These are phyloP conservation scores for Dictyostelium firmibasis DNA, from an alignment of 78 protist species.

Conservation along the genomic window DNA sequence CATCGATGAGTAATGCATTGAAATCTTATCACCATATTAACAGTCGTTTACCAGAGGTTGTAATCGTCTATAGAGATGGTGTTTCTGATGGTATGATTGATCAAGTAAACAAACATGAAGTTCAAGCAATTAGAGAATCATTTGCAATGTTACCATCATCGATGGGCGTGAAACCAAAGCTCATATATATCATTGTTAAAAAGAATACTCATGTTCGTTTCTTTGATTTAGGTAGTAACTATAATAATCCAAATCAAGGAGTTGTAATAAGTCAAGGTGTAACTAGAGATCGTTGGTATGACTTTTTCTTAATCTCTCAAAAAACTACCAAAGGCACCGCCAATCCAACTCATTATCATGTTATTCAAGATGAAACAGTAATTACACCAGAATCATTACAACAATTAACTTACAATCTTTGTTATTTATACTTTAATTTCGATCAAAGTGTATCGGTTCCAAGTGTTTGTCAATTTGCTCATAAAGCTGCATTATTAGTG, in stretches of 20 bases:
- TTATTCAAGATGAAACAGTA: constrained; percentile 8
- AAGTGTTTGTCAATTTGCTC: constrained; percentile 76
- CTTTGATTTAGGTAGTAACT: background rate
- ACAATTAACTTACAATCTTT: constrained; percentile 19
- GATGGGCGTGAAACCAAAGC: constrained; percentile 19
- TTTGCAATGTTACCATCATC: background rate
- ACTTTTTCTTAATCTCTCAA: constrained; percentile 64
- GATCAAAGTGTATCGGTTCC: constrained; percentile 53
- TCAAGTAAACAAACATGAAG: background rate
- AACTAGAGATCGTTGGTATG: constrained; percentile 31
- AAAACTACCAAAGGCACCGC: background rate
- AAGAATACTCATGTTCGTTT: constrained; percentile 75
- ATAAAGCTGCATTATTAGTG: constrained; percentile 66
- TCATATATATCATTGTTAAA: constrained; percentile 38
- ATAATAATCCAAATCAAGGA: constrained; percentile 62
- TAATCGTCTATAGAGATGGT: constrained; percentile 83
- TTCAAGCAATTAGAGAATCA: constrained; percentile 5
- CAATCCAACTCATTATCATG: constrained; percentile 73
- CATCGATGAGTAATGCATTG: background rate
- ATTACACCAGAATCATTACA: background rate
- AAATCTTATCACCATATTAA: constrained; percentile 2
- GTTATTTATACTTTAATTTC: background rate
- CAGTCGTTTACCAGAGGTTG: constrained; percentile 53
- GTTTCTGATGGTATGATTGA: constrained; percentile 81
- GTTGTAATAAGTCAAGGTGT: constrained; percentile 19